Evolutionary conservation across 495 filamentous ascomycete genomes (phyloP), one percentile per base, ranked within the genome.

Genomic region (Lepidopterella palustris): DNA sequence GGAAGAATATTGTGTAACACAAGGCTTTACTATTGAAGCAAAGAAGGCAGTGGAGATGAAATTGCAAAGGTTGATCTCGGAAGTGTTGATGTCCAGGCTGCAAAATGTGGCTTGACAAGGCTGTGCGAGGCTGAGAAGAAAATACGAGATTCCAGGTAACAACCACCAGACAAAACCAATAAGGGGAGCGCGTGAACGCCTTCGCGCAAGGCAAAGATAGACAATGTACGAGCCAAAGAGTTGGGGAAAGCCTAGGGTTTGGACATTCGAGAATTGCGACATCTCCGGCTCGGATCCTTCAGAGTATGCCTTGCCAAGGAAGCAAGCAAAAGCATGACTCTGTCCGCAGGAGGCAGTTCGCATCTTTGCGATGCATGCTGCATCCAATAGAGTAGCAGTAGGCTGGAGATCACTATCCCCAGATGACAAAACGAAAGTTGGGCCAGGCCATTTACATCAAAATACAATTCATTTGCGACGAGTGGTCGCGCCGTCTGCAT

Each of bases 91-190:
- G 35, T 15, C 18, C 18, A 42, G 35, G 35, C 35, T 42, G 13
- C 9, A 15, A 18, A 11, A 42, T 15, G 18, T 15, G 3, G 35
- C 10, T 18, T 15, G 35, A 42, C 25, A 59, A n/a, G 58, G 58
- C 58, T 47, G 51, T 61, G 58, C 58, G 50, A 55, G 58, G 58
- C 58, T 61, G 58, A 49, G 27, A 6, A 20, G 29, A 20, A 18
- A n/a, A n/a, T n/a, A n/a, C n/a, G n/a, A n/a, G n/a, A n/a, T n/a
- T n/a, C n/a, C n/a, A n/a, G n/a, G n/a, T n/a, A n/a, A n/a, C n/a
- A n/a, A n/a, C n/a, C n/a, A n/a, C n/a, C n/a, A n/a, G n/a, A n/a
- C n/a, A n/a, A n/a, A n/a, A n/a, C n/a, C n/a, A n/a, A n/a, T n/a
- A n/a, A n/a, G n/a, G n/a, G n/a, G n/a, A n/a, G n/a, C n/a, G n/a